A percentile compares a stretch with the other conserved stretches of the same genome.
phyloP scores from a whole-genome alignment of 192 early-diverging fungal genomes.

The Podila epigama region DNA sequence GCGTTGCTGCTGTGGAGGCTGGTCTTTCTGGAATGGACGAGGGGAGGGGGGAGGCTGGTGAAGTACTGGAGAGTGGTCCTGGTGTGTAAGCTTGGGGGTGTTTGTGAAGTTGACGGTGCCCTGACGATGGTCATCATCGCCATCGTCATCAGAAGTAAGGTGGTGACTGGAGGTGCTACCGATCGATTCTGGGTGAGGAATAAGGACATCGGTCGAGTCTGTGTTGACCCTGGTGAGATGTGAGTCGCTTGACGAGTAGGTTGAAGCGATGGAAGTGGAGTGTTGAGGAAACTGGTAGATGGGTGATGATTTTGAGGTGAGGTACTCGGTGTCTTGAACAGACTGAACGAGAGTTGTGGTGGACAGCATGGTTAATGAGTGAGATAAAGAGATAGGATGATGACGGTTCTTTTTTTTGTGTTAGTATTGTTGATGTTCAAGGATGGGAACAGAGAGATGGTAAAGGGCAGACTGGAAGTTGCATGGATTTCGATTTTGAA shows the following conservation, averaged over 20 bases:
- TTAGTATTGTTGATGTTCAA: background rate
- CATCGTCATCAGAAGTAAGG: slow-evolving; percentile 28
- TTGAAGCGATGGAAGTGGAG: background rate
- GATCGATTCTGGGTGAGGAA: slow-evolving; percentile 21
- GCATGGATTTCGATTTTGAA: too few relatives aligned
- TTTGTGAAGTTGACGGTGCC: too few relatives aligned
- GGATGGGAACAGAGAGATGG: background rate
- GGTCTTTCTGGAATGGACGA: slow-evolving; percentile 12
- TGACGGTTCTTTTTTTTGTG: too few relatives aligned
- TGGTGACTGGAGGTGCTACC: slow-evolving; percentile 27
- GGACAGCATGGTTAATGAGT: background rate
- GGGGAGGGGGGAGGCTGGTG: background rate
- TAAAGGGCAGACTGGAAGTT: too few relatives aligned
- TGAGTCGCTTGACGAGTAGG: background rate
- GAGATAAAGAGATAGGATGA: too few relatives aligned
- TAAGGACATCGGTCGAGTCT: slow-evolving; percentile 9
- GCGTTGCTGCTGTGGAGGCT: slow-evolving; percentile 9
- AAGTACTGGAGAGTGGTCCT: background rate
- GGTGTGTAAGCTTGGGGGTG: background rate
- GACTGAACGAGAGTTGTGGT: background rate
- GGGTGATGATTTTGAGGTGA: background rate
- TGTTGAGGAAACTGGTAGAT: background rate
- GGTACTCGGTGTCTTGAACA: background rate
- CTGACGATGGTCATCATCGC: background rate
- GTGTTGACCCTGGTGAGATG: slow-evolving; percentile 1